Evolutionary conservation across 345 rosid genomes (phyloP).

Genomic region (Conringia planisiliqua): DNA sequence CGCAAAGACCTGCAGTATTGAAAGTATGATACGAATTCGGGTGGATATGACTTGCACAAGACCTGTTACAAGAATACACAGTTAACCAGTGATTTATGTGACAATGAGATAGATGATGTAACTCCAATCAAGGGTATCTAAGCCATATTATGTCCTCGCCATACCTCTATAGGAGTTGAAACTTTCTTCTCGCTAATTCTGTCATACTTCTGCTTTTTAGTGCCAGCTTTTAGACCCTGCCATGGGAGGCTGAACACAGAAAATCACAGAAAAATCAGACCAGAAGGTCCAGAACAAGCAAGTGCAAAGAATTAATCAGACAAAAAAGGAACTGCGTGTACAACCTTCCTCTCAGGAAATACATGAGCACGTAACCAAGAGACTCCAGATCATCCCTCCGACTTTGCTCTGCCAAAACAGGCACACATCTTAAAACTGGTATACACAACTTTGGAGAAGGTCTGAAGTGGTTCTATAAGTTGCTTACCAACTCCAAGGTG

Average conservation of each 20-base stretch:
- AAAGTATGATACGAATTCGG: slow-evolving; percentile 79
- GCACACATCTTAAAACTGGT: background rate
- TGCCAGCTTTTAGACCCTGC: slow-evolving; percentile 92
- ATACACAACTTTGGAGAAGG: background rate
- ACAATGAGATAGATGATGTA: background rate
- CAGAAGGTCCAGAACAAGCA: slow-evolving; percentile 18
- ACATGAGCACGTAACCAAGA: slow-evolving; percentile 87
- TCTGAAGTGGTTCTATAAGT: background rate
- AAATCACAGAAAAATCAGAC: slow-evolving; percentile 22
- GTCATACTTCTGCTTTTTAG: slow-evolving; percentile 87
- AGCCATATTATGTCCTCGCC: background rate
- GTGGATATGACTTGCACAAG: slow-evolving; percentile 66
- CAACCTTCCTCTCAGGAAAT: slow-evolving; percentile 85
- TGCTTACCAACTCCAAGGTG: slow-evolving; percentile 79
- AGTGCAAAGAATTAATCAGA: background rate
- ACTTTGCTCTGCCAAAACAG: slow-evolving; percentile 65
- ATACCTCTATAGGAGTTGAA: slow-evolving; percentile 91
- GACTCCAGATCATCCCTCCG: slow-evolving; percentile 93
- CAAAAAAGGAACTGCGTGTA: background rate
- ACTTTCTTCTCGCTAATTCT: slow-evolving; percentile 87
- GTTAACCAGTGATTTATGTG: slow-evolving; percentile 7
- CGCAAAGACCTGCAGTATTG: slow-evolving; percentile 81
- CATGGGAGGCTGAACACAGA: slow-evolving; percentile 68
- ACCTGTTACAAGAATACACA: slow-evolving; percentile 40
- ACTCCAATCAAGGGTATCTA: slow-evolving; percentile 6